Base-by-base conservation (phyloP, 164 flowering plant species). In the Vitis riparia region DNA sequence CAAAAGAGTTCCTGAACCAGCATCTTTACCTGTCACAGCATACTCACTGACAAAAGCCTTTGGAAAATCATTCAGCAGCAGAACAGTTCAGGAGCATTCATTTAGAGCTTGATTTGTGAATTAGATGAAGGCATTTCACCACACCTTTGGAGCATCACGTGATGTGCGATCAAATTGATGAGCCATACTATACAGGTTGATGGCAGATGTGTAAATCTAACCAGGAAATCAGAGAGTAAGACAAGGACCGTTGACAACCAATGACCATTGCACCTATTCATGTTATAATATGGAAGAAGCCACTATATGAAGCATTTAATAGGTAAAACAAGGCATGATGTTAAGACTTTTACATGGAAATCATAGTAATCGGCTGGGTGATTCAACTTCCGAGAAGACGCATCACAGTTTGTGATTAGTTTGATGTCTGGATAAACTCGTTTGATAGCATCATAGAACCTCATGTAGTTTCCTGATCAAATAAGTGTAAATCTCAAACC, bases 31-130 rank as follows among this genome's bases (percentile, higher is more conserved):
- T 69, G 83, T 82, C 75, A 95, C 99, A 74, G 99, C 99, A 87
- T 95, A 95, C 76, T 95, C 99, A 67, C 99, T 95, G 66, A 95
- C 97, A 83, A 95, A 95, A 66, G 91, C 96, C 99, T 93, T n/a
- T n/a, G n/a, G 79, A 15, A 68, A 71, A 51, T 5, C 3, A 66
- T 55, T 49, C 10, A 70, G 10, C 16, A 11, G 11, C n/a, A 63
- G 29, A 30, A 68, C 16, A 57, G 70, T 44, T 55, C 15, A 51
- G 44, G 2, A 4, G 50, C 19, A 19, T n/a, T 11, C 9, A 23
- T 32, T 13, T 15, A 75, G 12, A 59, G 55, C 14, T 11, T n/a
- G 12, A 58, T 51, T 13, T 29, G 7, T 11, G 29, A 48, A n/a
- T 23, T 4, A 29, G 19, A 9, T 27, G 71, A 58, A 63, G 59